Base-by-base conservation (phyloP, 805 yeast species). In the Maudiozyma bulderi region DNA sequence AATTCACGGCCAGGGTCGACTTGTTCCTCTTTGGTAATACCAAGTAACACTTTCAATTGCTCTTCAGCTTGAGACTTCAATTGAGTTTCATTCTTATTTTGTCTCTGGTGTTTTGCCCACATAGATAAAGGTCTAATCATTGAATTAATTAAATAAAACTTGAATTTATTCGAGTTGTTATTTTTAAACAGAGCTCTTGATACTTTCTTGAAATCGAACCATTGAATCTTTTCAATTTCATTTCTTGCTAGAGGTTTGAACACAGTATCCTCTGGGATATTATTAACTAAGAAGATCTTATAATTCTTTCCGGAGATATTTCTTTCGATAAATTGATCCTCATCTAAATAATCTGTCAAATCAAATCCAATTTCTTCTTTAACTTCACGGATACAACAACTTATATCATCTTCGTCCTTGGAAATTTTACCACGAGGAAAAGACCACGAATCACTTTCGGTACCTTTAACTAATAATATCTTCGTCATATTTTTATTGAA, bases 341-440 rank as follows among this genome's bases (percentile, higher is more conserved):
- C 84, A 53, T 80, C 77, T 41, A 90, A 73, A 54, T 75, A 77
- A 14, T 79, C 80, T 1, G 82, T 67, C 45, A 87, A 82, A 65
- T 93, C 95, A 60, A 83, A 90, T 0, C 98, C 96, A 13, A 90
- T 91, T 66, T 93, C 99, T 68, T 93, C 99, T 53, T 76, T 76
- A 26, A 86, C 89, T 64, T 93, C 99, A 58, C 99, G 77, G 11
- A 87, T 67, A 5, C 98, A 97, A 70, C 99, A 95, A 47, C 78
- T 81, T 6, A 80, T 75, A 65, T 93, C 99, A 13, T 81, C 72
- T 70, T 93, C 99, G 61, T 83, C 95, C 62, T 93, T 90, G 38
- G 95, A 86, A 50, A 93, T 93, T 67, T 93, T 93, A 6, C 99
- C 99, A 64, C 96, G 74, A 6, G 99, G 99, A 60, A 93, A 93